Evolutionary conservation across 257 asterid genomes (phyloP).

Genomic region (Solanum corneliomulleri): DNA sequence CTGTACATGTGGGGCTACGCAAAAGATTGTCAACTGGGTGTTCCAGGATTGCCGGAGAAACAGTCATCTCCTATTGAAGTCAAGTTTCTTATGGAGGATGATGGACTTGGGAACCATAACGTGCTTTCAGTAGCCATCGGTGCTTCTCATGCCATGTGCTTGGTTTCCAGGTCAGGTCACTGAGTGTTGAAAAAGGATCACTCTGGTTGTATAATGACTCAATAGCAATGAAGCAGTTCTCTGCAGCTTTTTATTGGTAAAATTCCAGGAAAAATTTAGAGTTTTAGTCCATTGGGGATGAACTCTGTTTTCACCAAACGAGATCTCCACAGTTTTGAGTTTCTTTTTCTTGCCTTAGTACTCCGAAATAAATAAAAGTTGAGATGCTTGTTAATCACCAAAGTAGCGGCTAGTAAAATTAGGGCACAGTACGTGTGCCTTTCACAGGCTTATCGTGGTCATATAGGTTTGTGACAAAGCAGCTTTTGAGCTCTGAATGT

Average conservation of each 20-base stretch:
- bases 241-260: background rate
- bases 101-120: conserved; percentile 41
- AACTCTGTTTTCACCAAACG: background rate
- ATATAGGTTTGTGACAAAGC: background rate
- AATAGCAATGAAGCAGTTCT: background rate
- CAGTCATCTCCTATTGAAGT: conserved; percentile 77
- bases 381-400: background rate
- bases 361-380: background rate
- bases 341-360: background rate
- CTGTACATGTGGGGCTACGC: conserved; percentile 93
- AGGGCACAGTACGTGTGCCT: background rate
- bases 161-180: conserved; percentile 45
- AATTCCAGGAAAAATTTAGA: background rate
- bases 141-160: conserved; percentile 91
- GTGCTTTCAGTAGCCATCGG: conserved; percentile 70
- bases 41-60: conserved; percentile 69
- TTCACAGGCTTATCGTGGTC: background rate
- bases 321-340: background rate
- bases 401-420: background rate
- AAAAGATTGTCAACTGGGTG: conserved; percentile 70
- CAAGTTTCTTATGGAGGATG: conserved; percentile 63
- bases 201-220: background rate
- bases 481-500: background rate
- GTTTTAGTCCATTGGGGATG: background rate
- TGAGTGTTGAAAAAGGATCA: background rate